Percentiles rank a stretch among this genome's conserved stretches.
Evolutionary conservation across 2,329 filamentous ascomycete genomes (phyloP).

Genomic region (Didymella lethalis): DNA sequence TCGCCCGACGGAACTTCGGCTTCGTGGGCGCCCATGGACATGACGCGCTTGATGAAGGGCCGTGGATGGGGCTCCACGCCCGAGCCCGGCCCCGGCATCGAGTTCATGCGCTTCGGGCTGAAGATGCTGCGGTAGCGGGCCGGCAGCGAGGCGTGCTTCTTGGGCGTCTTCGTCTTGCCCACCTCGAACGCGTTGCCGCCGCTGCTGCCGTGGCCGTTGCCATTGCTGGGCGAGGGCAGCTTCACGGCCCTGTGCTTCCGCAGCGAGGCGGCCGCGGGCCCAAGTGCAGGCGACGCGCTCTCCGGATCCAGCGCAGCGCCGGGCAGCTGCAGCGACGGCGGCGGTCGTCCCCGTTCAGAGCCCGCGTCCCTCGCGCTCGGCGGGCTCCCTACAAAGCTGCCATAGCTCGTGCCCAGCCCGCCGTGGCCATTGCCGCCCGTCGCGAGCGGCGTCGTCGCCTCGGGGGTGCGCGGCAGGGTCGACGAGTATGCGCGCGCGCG

Average conservation of each 20-base stretch:
- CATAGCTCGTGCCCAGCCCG: slow-evolving; percentile 62
- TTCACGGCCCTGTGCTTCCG: slow-evolving; percentile 30
- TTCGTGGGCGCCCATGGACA: slow-evolving; percentile 53
- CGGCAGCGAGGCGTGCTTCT: slow-evolving; percentile 39
- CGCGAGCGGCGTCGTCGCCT: slow-evolving; percentile 45
- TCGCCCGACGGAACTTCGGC: slow-evolving; percentile 53
- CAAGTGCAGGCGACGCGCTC: slow-evolving; percentile 26
- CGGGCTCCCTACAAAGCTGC: slow-evolving; percentile 68
- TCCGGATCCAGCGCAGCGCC: slow-evolving; percentile 65
- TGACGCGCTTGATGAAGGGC: slow-evolving; percentile 51
- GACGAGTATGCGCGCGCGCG: slow-evolving; percentile 16
- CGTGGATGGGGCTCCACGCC: slow-evolving; percentile 39
- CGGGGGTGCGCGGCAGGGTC: slow-evolving; percentile 27
- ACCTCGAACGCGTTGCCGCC: slow-evolving; percentile 55
- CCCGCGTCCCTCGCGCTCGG: slow-evolving; percentile 23
- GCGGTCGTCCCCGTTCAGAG: slow-evolving; percentile 24
- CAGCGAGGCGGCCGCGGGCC: slow-evolving; percentile 25
- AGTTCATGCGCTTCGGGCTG: slow-evolving; percentile 53
- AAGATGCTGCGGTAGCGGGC: slow-evolving; percentile 49
- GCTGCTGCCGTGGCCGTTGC: slow-evolving; percentile 47
- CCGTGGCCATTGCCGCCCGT: slow-evolving; percentile 24
- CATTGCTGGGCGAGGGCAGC: slow-evolving; percentile 32
- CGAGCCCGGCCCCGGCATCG: slow-evolving; percentile 45
- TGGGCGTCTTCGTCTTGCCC: slow-evolving; percentile 51
- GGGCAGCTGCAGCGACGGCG: slow-evolving; percentile 66